A percentile compares a stretch with the other conserved stretches of the same genome.
These are phyloP conservation scores for Bruguiera sexangula DNA, from an alignment of 345 rosid genomes.

Conservation along the genomic window DNA sequence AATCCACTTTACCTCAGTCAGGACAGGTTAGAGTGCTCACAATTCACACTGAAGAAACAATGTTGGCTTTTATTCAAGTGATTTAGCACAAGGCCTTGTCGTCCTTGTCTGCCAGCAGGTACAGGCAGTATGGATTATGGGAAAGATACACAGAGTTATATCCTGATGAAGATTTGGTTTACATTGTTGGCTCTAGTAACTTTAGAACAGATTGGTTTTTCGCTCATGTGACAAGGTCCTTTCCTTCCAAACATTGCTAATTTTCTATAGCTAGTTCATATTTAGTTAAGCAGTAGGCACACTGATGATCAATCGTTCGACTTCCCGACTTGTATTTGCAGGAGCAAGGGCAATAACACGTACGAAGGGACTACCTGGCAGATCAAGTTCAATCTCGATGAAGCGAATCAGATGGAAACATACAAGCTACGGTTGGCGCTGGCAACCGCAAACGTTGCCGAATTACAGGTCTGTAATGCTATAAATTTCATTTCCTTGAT, in stretches of 20 bases:
- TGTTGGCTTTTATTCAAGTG: background rate
- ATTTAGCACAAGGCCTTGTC: background rate
- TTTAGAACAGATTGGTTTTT: slow-evolving; percentile 74
- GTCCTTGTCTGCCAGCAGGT: slow-evolving; percentile 31
- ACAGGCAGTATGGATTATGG: slow-evolving; percentile 85
- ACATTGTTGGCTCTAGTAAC: slow-evolving; percentile 59
- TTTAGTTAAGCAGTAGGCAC: too few species aligned
- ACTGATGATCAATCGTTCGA: background rate
- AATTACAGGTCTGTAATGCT: slow-evolving; percentile 52
- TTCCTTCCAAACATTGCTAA: background rate
- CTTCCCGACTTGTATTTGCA: slow-evolving; percentile 10
- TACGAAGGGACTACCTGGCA: slow-evolving; percentile 56
- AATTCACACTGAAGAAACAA: background rate
- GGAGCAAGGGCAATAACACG: slow-evolving; percentile 37
- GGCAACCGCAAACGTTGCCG: slow-evolving; percentile 70
- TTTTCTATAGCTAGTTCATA: background rate
- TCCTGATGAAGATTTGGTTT: slow-evolving; percentile 60
- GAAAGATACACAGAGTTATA: slow-evolving; percentile 73
- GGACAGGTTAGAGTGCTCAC: slow-evolving; percentile 45
- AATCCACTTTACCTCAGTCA: slow-evolving; percentile 59
- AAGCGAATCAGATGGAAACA: slow-evolving; percentile 26
- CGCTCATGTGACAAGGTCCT: slow-evolving; percentile 66
- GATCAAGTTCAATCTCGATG: slow-evolving; percentile 51
- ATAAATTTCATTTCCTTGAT: background rate
- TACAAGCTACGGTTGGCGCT: slow-evolving; percentile 63